A percentile compares a stretch with the other conserved stretches of the same genome.
Evolutionary conservation across 306 rosid species (phyloP).

Genomic region (Pachyrhizus erosus): DNA sequence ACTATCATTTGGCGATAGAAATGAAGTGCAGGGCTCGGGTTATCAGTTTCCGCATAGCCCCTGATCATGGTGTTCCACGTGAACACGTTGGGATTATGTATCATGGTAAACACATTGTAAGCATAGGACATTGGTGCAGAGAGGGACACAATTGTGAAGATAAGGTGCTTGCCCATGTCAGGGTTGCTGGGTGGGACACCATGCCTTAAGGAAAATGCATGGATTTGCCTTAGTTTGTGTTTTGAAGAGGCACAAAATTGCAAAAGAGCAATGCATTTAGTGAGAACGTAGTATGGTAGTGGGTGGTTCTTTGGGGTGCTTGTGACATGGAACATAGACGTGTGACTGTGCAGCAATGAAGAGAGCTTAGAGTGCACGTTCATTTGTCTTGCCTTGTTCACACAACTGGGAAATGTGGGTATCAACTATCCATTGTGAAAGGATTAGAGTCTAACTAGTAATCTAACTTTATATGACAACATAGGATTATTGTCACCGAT

Average conservation of each 20-base stretch:
- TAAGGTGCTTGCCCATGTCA: constrained; percentile 59
- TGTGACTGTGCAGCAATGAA: neutral
- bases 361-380: constrained; percentile 22
- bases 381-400: constrained; percentile 25
- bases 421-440: neutral
- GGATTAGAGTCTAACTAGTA: neutral
- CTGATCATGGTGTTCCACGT: constrained; percentile 67
- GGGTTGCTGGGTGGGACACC: constrained; percentile 54
- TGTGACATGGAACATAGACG: constrained; percentile 17
- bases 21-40: constrained; percentile 44
- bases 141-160: constrained; percentile 56
- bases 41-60: constrained; percentile 56
- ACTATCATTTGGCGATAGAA: constrained; percentile 46
- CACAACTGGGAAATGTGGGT: neutral
- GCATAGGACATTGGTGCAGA: constrained; percentile 66
- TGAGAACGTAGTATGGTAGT: constrained; percentile 38
- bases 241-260: constrained; percentile 58
- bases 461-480: neutral
- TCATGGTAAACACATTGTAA: constrained; percentile 36
- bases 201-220: constrained; percentile 61
- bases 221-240: constrained; percentile 57
- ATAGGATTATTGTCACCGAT: neutral
- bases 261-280: constrained; percentile 55
- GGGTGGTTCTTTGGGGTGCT: constrained; percentile 38
- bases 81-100: constrained; percentile 52